Conservation (phyloP, 2,329 filamentous ascomycete species). For the Venturia oleaginea region DNA sequence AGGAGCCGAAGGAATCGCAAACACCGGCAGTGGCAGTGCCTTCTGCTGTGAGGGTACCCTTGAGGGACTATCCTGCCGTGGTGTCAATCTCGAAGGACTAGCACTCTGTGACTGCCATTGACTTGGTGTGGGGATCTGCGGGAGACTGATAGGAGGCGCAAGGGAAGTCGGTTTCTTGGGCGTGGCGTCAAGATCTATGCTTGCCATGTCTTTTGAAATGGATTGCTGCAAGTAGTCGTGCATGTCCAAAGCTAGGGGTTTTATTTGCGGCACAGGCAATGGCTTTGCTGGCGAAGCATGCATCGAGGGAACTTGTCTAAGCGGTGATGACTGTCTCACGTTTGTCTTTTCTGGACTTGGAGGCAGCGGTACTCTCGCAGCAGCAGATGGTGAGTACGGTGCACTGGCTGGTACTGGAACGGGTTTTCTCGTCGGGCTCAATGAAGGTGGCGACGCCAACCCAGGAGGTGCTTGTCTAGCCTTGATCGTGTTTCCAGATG, state of each 20-base stretch:
- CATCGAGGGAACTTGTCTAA: neutral
- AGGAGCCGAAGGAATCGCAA: slow-evolving; percentile 13
- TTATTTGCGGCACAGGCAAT: slow-evolving; percentile 19
- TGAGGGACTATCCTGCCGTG: slow-evolving; percentile 7
- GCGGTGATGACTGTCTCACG: slow-evolving; percentile 3
- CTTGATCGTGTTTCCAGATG: slow-evolving; percentile 13
- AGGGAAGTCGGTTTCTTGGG: slow-evolving; percentile 10
- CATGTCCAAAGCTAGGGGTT: slow-evolving; percentile 24
- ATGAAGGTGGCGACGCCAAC: slow-evolving; percentile 20
- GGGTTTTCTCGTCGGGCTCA: slow-evolving; percentile 33
- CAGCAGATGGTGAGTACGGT: slow-evolving; percentile 30
- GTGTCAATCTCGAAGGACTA: slow-evolving; percentile 13
- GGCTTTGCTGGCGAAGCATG: slow-evolving; percentile 5
- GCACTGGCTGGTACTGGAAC: slow-evolving; percentile 14
- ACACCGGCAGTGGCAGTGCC: slow-evolving; percentile 21
- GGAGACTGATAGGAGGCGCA: neutral
- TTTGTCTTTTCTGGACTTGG: slow-evolving; percentile 33
- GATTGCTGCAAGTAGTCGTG: slow-evolving; percentile 41
- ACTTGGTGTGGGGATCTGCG: neutral
- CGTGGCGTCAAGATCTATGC: neutral
- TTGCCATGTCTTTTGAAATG: slow-evolving; percentile 36
- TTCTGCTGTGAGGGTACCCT: slow-evolving; percentile 12
- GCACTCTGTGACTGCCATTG: neutral
- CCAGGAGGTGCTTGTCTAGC: slow-evolving; percentile 4
- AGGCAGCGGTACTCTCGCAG: slow-evolving; percentile 37